phyloP scores from a whole-genome alignment of 2,329 filamentous ascomycete genomes.

The Pestalotiopsis sp. region DNA sequence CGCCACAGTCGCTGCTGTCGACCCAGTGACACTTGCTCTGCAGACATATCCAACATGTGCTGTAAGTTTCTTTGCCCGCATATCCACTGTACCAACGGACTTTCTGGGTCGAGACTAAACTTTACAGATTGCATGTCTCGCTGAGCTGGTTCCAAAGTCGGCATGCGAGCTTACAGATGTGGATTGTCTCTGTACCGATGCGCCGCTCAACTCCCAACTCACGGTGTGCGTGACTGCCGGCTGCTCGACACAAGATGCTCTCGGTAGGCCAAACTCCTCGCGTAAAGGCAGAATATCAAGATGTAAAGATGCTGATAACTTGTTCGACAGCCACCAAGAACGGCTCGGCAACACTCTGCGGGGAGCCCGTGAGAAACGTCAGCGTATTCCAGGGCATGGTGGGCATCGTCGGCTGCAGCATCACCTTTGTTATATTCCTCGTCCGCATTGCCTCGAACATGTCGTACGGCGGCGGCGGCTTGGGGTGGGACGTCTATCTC shows the following conservation, averaged over 20 bases:
- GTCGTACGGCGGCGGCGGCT: not conserved
- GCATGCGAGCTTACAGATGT: not conserved
- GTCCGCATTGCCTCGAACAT: constrained; percentile 10
- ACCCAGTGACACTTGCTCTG: not conserved
- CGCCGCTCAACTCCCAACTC: not conserved
- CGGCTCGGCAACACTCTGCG: constrained; percentile 14
- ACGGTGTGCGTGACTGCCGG: constrained; percentile 6
- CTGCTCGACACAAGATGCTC: not conserved
- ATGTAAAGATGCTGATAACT: not conserved
- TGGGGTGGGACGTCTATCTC: constrained; percentile 16
- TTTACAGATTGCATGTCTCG: not conserved
- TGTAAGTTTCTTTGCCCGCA: not conserved
- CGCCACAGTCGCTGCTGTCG: not conserved
- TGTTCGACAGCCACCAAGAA: constrained; percentile 14
- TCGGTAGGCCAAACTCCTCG: no score
- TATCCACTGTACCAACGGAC: no score
- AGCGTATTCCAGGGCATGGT: constrained; percentile 9
- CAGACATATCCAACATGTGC: not conserved
- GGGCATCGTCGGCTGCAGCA: constrained; percentile 15
- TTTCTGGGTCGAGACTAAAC: no score
- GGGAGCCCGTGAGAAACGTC: constrained; percentile 12
- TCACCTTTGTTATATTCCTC: constrained; percentile 14
- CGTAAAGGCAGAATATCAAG: not conserved
- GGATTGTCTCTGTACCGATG: constrained; percentile 8
- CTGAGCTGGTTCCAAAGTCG: not conserved